Evolutionary conservation across 1,284 basidiomycete species (phyloP), one percentile per base, ranked within the genome.

Genomic region (Xerocomus amazonicus): DNA sequence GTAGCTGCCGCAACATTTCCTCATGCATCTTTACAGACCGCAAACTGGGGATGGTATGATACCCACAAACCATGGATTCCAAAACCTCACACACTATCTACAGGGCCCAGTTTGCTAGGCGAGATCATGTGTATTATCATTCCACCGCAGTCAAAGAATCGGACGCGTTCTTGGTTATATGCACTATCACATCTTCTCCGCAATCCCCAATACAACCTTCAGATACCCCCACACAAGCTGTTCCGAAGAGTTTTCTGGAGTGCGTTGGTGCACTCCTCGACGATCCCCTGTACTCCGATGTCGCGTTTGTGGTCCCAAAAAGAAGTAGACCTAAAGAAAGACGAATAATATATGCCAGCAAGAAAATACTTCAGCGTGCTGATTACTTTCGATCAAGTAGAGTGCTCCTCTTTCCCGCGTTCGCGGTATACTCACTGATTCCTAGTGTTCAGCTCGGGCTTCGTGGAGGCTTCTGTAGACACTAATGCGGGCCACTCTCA

Each of bases 41-140:
- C 84, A 37, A 90, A 91, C 62, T 90, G 89, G 88, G 89, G 89
- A 67, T 90, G 87, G 86, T 85, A 77, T 51, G 70, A 17, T 35
- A 9, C 32, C 28, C 5, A 45, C 14, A 8, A 46, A 32, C 23
- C 17, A 61, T 40, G 9, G 7, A 10, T 42, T 32, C 40, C n/a
- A 12, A 17, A 12, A 16, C 36, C 32, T 46, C n/a, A 56, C 49
- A 46, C 36, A n/a, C 37, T 45, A 51, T 45, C 35, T 46, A 32
- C 40, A 88, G 87, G 85, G 83, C 84, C 1, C 84, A 88, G 61
- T 94, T 93, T 66, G 84, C 88, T 26, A 80, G 80, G 45, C 76
- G 91, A 55, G 88, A 92, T 52, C 66, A 70, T 14, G 80, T 92
- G 9, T 93, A 83, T 66, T 85, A 84, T 59, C 70, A 75, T 41